A percentile compares a stretch with the other conserved stretches of the same genome.
These are phyloP conservation scores for Acanthamoeba triangularis DNA, from an alignment of 208 protist genomes.

Conservation along the genomic window DNA sequence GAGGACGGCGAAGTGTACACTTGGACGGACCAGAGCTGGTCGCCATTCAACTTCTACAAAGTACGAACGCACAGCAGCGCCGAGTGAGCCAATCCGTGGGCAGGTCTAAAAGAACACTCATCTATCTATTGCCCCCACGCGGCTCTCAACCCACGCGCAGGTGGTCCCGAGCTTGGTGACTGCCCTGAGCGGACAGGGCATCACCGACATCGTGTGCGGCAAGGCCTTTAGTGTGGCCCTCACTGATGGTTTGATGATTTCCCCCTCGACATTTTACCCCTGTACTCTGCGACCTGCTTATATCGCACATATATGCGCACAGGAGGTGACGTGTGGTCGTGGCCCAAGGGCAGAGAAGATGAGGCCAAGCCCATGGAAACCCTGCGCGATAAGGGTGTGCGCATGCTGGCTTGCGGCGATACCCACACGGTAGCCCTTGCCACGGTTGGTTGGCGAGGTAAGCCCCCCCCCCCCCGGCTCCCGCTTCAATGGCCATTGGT, in stretches of 20 bases:
- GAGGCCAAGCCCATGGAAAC: not conserved
- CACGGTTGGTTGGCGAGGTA: not conserved
- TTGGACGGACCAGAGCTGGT: constrained; percentile 3
- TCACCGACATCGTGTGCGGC: constrained; percentile 19
- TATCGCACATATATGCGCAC: not conserved
- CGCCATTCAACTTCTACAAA: not conserved
- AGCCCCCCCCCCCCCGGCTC: too few relatives aligned
- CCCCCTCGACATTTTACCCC: not conserved
- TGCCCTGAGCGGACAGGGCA: not conserved
- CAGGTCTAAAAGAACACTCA: not conserved
- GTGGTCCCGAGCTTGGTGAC: not conserved
- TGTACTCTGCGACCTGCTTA: not conserved
- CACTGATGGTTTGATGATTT: not conserved
- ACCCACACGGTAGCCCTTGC: not conserved
- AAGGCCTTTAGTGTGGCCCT: not conserved
- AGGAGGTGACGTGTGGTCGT: constrained; percentile 25
- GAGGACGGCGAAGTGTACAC: constrained; percentile 32
- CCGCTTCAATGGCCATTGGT: not conserved
- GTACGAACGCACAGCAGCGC: not conserved
- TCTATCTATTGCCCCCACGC: not conserved
- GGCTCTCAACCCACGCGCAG: not conserved
- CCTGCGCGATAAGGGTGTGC: not conserved
- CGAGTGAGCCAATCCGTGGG: not conserved
- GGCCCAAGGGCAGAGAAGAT: constrained; percentile 11
- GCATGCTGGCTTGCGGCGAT: constrained; percentile 2